Base-by-base conservation (phyloP, 1,284 basidiomycete genomes). In the Coniferiporia weirii region DNA sequence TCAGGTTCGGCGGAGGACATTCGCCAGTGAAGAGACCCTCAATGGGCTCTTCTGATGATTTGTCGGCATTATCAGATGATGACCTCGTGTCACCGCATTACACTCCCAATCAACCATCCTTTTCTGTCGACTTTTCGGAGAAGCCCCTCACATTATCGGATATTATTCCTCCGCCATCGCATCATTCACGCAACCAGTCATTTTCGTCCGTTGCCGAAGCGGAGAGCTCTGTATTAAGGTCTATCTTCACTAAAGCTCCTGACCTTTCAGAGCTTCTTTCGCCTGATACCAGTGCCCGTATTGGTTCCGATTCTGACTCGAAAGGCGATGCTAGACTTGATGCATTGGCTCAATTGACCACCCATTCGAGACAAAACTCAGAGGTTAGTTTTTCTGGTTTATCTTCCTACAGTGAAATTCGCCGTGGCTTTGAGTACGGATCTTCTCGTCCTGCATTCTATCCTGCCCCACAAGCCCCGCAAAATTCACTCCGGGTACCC, bases 331-430 rank as follows among this genome's bases (percentile, higher is more conserved):
- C 68, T 1, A 65, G 71, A 10, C 65, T 69, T 8, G 59, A 64
- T 20, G 63, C 50, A 56, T 66, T 54, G 62, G 67, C 50, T 62
- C 48, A 61, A 54, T 15, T 66, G 64, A 12, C 59, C 50, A 64
- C 65, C 32, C 81, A 80, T 61, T 78, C 81, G 0, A 71, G 80
- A 10, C 73, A 74, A 15, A 72, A 78, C 1, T 89, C 86, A 0
- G 78, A 70, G 1, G 68, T 79, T 48, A 89, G 87, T 68, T 90
- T 91, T 66, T 75, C 72, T 4, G 87, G 87, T 0, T 77, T 89
- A 27, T 84, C 87, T 38, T 85, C 85, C 0, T 91, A 89, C 66
- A 83, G 84, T 17, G 87, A 89, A 65, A 80, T 90, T 13, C 73
- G 87, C 20, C 79, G 86, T 56, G 85, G 83, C 0, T 91, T 89